Conservation (phyloP, 1,284 basidiomycete species). For the Marasmius sp. region DNA sequence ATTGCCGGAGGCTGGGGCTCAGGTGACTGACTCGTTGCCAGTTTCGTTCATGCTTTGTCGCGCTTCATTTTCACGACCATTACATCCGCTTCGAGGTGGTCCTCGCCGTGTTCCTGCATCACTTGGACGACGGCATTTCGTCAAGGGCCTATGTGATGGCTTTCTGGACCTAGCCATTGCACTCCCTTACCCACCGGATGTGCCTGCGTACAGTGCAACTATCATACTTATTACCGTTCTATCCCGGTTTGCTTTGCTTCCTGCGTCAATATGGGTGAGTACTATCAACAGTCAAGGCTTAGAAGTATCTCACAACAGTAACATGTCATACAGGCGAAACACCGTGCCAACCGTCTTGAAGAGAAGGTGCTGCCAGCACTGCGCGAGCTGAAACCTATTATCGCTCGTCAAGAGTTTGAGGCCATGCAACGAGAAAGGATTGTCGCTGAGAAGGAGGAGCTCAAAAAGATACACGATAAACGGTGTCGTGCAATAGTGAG, state of each 20-base stretch:
- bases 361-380: conserved; percentile 71
- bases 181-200: conserved; percentile 62
- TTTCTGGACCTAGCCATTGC: conserved; percentile 68
- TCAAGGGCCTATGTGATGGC: conserved; percentile 22
- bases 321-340: conserved; percentile 49
- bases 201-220: conserved; percentile 73
- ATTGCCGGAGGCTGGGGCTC: not conserved
- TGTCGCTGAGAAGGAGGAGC: conserved; percentile 53
- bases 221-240: conserved; percentile 75
- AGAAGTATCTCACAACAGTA: not conserved
- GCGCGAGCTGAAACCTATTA: conserved; percentile 48
- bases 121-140: conserved; percentile 11
- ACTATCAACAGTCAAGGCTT: not conserved
- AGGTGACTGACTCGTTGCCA: not conserved
- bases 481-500: conserved; percentile 46
- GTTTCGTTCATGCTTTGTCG: not conserved
- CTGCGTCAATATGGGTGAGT: conserved; percentile 80
- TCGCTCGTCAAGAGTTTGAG: conserved; percentile 52
- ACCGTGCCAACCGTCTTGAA: conserved; percentile 62
- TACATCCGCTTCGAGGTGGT: conserved; percentile 1
- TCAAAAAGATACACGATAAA: conserved; percentile 47
- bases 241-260: conserved; percentile 69
- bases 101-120: not conserved
- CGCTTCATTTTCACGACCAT: not conserved
- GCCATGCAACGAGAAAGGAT: conserved; percentile 59